Conservation (phyloP, 2,329 filamentous ascomycete species). For the Diplocarpon mali region DNA sequence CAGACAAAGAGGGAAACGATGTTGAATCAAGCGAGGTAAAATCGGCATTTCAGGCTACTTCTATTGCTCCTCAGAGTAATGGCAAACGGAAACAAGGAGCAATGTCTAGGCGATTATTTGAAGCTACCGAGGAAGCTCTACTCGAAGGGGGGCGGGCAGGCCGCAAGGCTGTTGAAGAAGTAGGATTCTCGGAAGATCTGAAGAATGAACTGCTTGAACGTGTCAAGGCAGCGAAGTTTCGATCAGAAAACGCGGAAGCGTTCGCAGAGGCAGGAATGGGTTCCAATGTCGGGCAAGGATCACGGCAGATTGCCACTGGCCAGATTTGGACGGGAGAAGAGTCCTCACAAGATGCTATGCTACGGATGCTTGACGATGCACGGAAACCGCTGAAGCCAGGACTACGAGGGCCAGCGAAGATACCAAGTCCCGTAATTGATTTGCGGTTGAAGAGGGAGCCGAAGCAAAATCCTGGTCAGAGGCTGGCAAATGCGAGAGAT, state of each 20-base stretch:
- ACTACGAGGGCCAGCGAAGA: constrained; percentile 35
- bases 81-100: constrained; percentile 20
- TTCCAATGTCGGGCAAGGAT: constrained; percentile 54
- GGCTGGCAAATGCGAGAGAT: constrained; percentile 45
- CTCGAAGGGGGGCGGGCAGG: constrained; percentile 47
- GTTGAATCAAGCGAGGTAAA: constrained; percentile 12
- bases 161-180: constrained; percentile 47
- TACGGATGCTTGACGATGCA: constrained; percentile 78
- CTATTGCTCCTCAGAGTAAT: constrained; percentile 1
- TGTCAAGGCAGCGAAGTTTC: constrained; percentile 44
- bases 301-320: constrained; percentile 55
- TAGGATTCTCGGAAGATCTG: constrained; percentile 52
- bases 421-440: constrained; percentile 38
- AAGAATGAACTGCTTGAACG: constrained; percentile 47
- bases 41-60: background rate
- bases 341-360: constrained; percentile 57
- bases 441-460: constrained; percentile 36
- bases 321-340: constrained; percentile 73
- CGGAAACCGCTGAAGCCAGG: constrained; percentile 53
- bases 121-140: constrained; percentile 53
- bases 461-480: constrained; percentile 33
- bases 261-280: constrained; percentile 39
- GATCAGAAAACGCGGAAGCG: constrained; percentile 36
- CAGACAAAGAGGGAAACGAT: constrained; percentile 5
- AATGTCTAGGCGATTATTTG: constrained; percentile 45